A percentile compares a stretch with the other conserved stretches of the same genome.
phyloP scores from a whole-genome alignment of 148 eudicot species.

The Mesembryanthemum crystallinum region DNA sequence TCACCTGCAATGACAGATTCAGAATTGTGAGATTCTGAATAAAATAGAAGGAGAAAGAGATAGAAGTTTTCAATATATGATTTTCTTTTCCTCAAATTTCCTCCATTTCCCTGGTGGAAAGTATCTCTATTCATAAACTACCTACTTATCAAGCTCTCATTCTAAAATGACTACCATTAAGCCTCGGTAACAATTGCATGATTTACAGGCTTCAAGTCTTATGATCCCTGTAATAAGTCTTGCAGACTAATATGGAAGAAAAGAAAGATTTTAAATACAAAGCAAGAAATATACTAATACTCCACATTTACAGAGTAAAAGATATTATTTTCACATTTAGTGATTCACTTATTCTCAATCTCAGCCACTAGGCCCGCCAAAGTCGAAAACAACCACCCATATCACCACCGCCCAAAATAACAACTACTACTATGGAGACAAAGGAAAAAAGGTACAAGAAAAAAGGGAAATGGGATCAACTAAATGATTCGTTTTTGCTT shows the following conservation, averaged over 20 bases:
- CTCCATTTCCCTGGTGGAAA: no score
- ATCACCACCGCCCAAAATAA: neutral
- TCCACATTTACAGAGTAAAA: no score
- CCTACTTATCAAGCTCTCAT: no score
- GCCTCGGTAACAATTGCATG: no score
- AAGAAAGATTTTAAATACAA: no score
- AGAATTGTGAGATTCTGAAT: slow-evolving; percentile 12
- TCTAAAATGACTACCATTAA: no score
- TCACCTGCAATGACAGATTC: slow-evolving; percentile 38
- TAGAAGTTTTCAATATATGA: neutral
- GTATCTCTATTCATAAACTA: no score
- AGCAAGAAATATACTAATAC: no score
- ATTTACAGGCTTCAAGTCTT: no score
- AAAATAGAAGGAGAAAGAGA: neutral
- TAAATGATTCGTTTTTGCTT: neutral
- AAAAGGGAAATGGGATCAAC: neutral
- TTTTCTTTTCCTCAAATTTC: neutral
- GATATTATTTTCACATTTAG: neutral
- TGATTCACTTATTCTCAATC: neutral
- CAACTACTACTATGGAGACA: neutral
- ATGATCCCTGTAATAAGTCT: no score
- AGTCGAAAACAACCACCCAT: neutral
- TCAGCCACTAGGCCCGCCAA: neutral
- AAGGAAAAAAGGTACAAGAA: neutral
- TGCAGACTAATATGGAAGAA: no score